Evolutionary conservation across 1,139 yeast genomes (phyloP).

Genomic region (Eremothecium coryli): DNA sequence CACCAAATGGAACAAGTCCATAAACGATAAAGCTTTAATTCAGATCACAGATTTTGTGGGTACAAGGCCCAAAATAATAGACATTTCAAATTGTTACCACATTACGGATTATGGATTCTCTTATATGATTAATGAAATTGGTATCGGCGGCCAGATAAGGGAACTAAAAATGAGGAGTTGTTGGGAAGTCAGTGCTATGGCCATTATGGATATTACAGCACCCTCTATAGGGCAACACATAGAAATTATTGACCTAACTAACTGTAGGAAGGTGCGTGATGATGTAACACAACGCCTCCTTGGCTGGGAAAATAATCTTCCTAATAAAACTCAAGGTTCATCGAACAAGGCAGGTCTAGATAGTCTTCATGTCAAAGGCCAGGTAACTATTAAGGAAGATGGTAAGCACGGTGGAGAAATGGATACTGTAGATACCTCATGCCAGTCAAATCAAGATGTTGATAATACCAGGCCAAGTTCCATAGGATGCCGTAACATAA

Average conservation of each 20-base stretch:
- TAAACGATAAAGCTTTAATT: conserved; percentile 49
- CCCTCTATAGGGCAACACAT: conserved; percentile 54
- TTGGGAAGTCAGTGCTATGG: conserved; percentile 75
- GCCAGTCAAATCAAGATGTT: background rate
- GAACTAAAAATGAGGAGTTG: conserved; percentile 54
- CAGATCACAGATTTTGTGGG: conserved; percentile 64
- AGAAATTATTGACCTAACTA: conserved; percentile 55
- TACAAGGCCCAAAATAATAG: conserved; percentile 49
- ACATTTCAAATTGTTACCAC: conserved; percentile 67
- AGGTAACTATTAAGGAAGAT: no score
- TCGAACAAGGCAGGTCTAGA: no score
- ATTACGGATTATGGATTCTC: conserved; percentile 67
- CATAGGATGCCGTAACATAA: conserved; percentile 52
- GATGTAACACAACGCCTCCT: conserved; percentile 57
- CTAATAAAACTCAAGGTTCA: background rate
- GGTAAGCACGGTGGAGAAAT: background rate
- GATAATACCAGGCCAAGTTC: conserved; percentile 9
- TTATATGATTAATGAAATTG: conserved; percentile 61
- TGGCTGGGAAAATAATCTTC: conserved; percentile 39
- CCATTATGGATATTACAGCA: conserved; percentile 65
- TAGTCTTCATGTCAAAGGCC: no score
- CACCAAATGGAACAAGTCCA: conserved; percentile 49
- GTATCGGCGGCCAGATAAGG: conserved; percentile 51
- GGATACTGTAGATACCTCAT: conserved; percentile 8
- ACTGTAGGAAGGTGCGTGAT: conserved; percentile 66